Evolutionary conservation across 1,284 basidiomycete species (phyloP).

Genomic region (Cryptococcus maquisensis): DNA sequence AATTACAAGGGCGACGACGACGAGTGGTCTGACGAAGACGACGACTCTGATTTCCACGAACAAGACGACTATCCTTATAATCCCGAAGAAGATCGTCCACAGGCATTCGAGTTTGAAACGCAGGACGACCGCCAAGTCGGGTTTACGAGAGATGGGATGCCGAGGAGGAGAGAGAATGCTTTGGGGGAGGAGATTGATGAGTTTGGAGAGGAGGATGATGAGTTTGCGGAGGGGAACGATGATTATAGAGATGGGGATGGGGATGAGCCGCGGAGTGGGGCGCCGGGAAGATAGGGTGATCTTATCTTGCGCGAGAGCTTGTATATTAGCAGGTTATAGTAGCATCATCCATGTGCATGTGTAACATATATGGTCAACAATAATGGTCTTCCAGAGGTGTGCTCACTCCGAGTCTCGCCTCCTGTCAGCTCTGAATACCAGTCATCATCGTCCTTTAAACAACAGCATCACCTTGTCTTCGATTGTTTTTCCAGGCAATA

Average conservation of each 20-base stretch:
- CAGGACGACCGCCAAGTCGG: slow-evolving; percentile 10
- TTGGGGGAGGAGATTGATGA: slow-evolving; percentile 25
- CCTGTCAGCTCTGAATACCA: too few relatives aligned
- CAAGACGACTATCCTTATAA: slow-evolving; percentile 15
- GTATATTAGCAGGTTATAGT: too few relatives aligned
- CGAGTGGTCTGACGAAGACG: slow-evolving; percentile 6
- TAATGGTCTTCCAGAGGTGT: too few relatives aligned
- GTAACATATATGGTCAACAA: too few relatives aligned
- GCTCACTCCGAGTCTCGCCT: too few relatives aligned
- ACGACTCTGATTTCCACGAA: slow-evolving; percentile 5
- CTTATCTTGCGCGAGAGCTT: too few relatives aligned
- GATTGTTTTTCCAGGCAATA: too few relatives aligned
- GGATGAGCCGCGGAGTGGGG: slow-evolving; percentile 8
- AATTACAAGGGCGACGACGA: slow-evolving; percentile 17
- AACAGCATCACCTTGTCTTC: too few relatives aligned
- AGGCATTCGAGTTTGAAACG: not conserved
- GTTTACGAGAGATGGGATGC: slow-evolving; percentile 24
- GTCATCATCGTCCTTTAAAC: too few relatives aligned
- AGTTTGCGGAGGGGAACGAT: slow-evolving; percentile 35
- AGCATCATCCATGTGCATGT: too few relatives aligned
- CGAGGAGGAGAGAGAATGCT: slow-evolving; percentile 11
- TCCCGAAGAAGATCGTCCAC: slow-evolving; percentile 8
- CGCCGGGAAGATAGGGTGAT: slow-evolving; percentile 1
- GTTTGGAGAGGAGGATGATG: slow-evolving; percentile 30
- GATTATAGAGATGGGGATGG: slow-evolving; percentile 24